Evolutionary conservation across 2,329 filamentous ascomycete species (phyloP), one percentile per base, ranked within the genome.

Genomic region (Aspergillus arachidicola): DNA sequence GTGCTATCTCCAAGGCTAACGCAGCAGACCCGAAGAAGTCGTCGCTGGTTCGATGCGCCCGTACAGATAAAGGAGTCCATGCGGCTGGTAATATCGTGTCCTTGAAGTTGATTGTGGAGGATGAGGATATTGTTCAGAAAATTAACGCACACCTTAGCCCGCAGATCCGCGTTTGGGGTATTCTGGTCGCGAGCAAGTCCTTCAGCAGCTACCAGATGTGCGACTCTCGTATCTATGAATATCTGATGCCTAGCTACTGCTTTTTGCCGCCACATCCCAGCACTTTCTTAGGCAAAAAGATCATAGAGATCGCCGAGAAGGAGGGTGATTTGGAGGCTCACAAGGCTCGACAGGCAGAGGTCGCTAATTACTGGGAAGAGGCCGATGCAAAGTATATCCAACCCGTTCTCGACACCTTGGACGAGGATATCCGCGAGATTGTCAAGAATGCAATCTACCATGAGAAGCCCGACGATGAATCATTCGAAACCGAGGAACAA

Each of bases 11-110:
- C 56, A 98, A 98, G 79, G 93, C 93, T 66, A 99, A 99, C 75
- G 95, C 95, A 26, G 89, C 96, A 71, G 95, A 99, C 75, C 95
- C 94, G 4, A 96, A 96, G 79, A 99, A 99, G 80, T 96, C 93
- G 2, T 94, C 93, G 58, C 86, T 99, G 54, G 92, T 97, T 59
- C 90, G 95, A 68, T 99, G 95, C 78, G 95, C 95, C 4, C 87
- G 95, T 67, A 99, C 95, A 0, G 95, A 99, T 81, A 99, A 98
- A 83, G 95, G 95, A 60, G 94, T 98, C 2, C 94, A 98, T 77
- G 94, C 94, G 1, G 94, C 94, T 1, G 95, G 94, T 58, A 98
- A 98, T 74, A 90, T 98, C 73, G 92, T 98, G 66, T 97, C 93
- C 36, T 79, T 98, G 72, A 99, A 99, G 82, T 84, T 99, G 70